Conservation (phyloP, 768 basidiomycete genomes). For the Lactarius hatsudake region DNA sequence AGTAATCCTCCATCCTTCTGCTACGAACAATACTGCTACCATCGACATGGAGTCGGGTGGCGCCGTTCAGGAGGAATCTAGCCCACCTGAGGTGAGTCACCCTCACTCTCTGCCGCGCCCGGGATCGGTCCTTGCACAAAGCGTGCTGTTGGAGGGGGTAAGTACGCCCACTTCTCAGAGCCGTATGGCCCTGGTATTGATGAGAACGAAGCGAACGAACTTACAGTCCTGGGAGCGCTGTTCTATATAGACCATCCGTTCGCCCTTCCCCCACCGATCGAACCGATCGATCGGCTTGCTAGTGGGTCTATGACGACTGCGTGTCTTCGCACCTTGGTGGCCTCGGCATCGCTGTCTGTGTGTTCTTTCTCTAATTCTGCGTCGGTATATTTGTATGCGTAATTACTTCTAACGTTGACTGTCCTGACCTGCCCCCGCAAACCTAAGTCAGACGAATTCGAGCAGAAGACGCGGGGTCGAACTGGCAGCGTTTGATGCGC, state of each 20-base stretch:
- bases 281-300: not conserved
- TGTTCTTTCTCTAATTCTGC: not conserved
- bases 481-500: not conserved
- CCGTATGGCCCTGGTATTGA: not conserved
- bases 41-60: too few relatives aligned
- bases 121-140: not conserved
- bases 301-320: not conserved
- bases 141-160: conserved; percentile 11
- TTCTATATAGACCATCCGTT: not conserved
- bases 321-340: too few relatives aligned
- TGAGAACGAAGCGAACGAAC: too few relatives aligned
- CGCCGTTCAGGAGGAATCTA: not conserved
- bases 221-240: not conserved
- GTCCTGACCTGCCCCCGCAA: not conserved
- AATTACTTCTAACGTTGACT: not conserved
- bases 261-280: not conserved
- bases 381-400: not conserved
- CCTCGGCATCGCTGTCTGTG: not conserved
- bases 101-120: not conserved
- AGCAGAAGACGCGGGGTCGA: not conserved
- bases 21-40: not conserved
- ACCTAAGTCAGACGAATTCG: not conserved
- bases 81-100: too few relatives aligned
- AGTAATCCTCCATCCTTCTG: not conserved
- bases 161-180: not conserved